Evolutionary conservation across 495 filamentous ascomycete species (phyloP).

Genomic region (Xylaria intraflava): DNA sequence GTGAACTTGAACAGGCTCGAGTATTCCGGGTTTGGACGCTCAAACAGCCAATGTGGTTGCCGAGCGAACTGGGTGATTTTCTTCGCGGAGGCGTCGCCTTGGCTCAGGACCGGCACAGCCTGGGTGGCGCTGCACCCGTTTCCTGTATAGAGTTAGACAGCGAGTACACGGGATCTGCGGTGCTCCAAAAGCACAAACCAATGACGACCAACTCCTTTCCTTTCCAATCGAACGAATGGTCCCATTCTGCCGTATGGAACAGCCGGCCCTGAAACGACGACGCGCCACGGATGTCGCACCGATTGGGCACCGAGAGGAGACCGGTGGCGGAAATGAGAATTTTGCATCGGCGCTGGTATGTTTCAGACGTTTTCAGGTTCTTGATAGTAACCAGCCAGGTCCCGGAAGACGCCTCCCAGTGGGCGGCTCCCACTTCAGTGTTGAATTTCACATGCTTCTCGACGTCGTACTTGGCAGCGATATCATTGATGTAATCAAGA

Average conservation of each 20-base stretch:
- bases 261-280: slow-evolving; percentile 41
- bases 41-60: slow-evolving; percentile 55
- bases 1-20: slow-evolving; percentile 8
- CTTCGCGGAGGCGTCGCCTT: slow-evolving; percentile 35
- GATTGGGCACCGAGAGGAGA: slow-evolving; percentile 40
- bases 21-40: slow-evolving; percentile 24
- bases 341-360: slow-evolving; percentile 37
- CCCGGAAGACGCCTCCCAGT: slow-evolving; percentile 38
- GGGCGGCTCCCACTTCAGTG: slow-evolving; percentile 32
- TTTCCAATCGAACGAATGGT: slow-evolving; percentile 40
- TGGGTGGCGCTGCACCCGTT: slow-evolving; percentile 43
- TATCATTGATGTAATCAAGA: slow-evolving; percentile 38
- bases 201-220: slow-evolving; percentile 50
- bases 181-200: slow-evolving; percentile 41
- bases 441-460: slow-evolving; percentile 37
- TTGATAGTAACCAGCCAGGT: slow-evolving; percentile 41
- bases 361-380: slow-evolving; percentile 25
- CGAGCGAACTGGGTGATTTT: slow-evolving; percentile 59
- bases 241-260: slow-evolving; percentile 52
- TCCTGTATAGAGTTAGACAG: slow-evolving; percentile 11
- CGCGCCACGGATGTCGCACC: slow-evolving; percentile 33
- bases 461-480: slow-evolving; percentile 41
- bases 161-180: not conserved
- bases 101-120: slow-evolving; percentile 33
- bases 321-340: slow-evolving; percentile 53